A percentile compares a stretch with the other conserved stretches of the same genome.
Evolutionary conservation across 1,284 basidiomycete species (phyloP).

Genomic region (Malassezia equina): DNA sequence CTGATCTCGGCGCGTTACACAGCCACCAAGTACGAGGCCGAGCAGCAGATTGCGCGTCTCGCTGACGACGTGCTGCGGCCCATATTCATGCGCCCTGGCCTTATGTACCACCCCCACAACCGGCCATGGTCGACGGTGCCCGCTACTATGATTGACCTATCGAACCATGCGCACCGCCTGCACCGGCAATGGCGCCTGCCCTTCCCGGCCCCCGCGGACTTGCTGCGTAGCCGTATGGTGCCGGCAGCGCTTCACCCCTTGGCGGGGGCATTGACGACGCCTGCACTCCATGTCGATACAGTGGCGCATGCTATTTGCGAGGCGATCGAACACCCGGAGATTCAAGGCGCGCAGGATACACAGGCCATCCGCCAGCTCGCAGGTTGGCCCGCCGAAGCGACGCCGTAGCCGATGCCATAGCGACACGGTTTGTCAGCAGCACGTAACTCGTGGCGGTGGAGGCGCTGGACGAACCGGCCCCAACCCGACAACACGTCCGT

Average conservation of each 20-base stretch:
- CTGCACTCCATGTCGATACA: constrained; percentile 89
- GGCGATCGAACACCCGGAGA: constrained; percentile 49
- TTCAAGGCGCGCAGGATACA: constrained; percentile 25
- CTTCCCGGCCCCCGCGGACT: constrained; percentile 55
- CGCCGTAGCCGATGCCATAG: background rate
- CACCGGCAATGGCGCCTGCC: constrained; percentile 49
- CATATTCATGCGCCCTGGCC: constrained; percentile 48
- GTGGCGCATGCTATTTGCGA: constrained; percentile 72
- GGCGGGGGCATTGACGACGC: constrained; percentile 65
- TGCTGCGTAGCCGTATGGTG: constrained; percentile 19
- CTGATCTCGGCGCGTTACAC: constrained; percentile 75
- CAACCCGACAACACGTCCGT: background rate
- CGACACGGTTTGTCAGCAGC: background rate
- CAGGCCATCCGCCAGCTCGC: constrained; percentile 29
- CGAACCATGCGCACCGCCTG: constrained; percentile 27
- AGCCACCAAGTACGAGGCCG: constrained; percentile 78
- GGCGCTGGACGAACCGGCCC: background rate
- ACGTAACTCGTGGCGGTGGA: background rate
- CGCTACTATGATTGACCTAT: constrained; percentile 69
- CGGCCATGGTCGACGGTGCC: constrained; percentile 76
- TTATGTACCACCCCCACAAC: constrained; percentile 89
- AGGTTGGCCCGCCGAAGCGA: constrained; percentile 20
- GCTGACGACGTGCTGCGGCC: constrained; percentile 14
- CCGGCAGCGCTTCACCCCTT: constrained; percentile 55
- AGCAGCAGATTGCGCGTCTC: constrained; percentile 54